phyloP scores from a whole-genome alignment of 1,139 yeast species.

The Saccharomyces hybrid region DNA sequence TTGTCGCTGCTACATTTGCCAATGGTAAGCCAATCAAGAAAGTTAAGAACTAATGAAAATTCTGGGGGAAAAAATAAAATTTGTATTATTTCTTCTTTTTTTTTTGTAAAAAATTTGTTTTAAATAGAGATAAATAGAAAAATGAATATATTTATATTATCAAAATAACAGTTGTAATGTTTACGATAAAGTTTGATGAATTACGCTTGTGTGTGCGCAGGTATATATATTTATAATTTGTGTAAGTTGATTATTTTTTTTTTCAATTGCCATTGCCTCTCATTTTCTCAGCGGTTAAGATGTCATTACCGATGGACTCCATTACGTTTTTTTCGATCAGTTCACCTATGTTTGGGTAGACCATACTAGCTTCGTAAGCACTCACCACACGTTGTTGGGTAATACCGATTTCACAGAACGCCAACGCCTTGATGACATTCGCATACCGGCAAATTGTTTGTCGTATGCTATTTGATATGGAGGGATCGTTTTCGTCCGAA shows the following conservation, averaged over 20 bases:
- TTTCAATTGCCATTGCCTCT: conserved; percentile 39
- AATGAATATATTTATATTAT: not conserved
- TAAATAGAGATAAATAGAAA: not conserved
- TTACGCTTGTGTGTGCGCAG: not conserved
- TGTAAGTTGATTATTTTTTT: not conserved
- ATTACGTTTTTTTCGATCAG: conserved; percentile 69
- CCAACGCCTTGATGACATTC: conserved; percentile 74
- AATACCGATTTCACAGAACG: conserved; percentile 75
- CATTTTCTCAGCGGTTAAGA: conserved; percentile 66
- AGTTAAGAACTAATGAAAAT: not conserved
- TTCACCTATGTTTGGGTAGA: conserved; percentile 63
- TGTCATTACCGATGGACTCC: conserved; percentile 66
- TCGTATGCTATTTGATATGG: conserved; percentile 52
- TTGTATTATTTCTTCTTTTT: not conserved
- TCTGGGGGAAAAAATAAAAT: not conserved
- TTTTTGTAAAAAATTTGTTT: not conserved
- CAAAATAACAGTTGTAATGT: not conserved
- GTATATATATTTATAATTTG: not conserved
- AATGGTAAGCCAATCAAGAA: conserved; percentile 32
- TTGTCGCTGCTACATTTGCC: conserved; percentile 97
- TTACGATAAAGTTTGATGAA: not conserved
- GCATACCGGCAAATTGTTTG: conserved; percentile 77
- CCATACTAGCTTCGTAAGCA: conserved; percentile 87
- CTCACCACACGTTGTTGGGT: conserved; percentile 70
- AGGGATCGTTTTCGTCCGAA: conserved; percentile 73